phyloP scores from a whole-genome alignment of 352 stramenopile species.

The Pythium sukuiense region DNA sequence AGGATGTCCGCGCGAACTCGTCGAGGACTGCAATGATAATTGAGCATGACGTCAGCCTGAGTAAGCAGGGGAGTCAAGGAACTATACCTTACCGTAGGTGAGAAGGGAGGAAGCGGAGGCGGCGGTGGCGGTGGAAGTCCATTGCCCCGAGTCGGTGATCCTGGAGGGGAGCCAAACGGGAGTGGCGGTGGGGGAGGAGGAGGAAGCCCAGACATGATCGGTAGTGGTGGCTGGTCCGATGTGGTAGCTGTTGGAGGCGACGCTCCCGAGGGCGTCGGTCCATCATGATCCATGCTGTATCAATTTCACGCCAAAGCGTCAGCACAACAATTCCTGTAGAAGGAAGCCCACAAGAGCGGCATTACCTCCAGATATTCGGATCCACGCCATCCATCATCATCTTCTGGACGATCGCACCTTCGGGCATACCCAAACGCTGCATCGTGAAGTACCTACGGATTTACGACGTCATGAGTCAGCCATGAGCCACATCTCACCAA shows the following conservation, averaged over 20 bases:
- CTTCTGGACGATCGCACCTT: slow-evolving; percentile 77
- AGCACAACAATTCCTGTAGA: not conserved
- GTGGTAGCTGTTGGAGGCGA: slow-evolving; percentile 26
- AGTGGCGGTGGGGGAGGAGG: slow-evolving; percentile 16
- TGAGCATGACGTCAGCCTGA: not conserved
- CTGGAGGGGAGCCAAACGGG: slow-evolving; percentile 1
- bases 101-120: slow-evolving; percentile 43
- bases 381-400: slow-evolving; percentile 80
- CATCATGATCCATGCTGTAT: slow-evolving; percentile 75
- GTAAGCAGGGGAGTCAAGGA: not conserved
- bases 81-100: slow-evolving; percentile 43
- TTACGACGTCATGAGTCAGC: not conserved
- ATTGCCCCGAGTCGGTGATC: not conserved
- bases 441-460: slow-evolving; percentile 75
- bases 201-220: slow-evolving; percentile 19
- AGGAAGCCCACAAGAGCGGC: not conserved
- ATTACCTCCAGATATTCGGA: slow-evolving; percentile 49
- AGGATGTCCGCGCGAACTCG: slow-evolving; percentile 40
- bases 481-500: not conserved
- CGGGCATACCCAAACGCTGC: slow-evolving; percentile 67
- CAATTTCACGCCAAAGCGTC: not conserved
- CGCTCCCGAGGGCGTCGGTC: slow-evolving; percentile 62
- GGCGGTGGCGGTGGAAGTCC: slow-evolving; percentile 33
- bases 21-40: slow-evolving; percentile 28
- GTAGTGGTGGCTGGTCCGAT: slow-evolving; percentile 17